Evolutionary conservation across 768 basidiomycete genomes (phyloP).

Genomic region (Amanita rubescens): DNA sequence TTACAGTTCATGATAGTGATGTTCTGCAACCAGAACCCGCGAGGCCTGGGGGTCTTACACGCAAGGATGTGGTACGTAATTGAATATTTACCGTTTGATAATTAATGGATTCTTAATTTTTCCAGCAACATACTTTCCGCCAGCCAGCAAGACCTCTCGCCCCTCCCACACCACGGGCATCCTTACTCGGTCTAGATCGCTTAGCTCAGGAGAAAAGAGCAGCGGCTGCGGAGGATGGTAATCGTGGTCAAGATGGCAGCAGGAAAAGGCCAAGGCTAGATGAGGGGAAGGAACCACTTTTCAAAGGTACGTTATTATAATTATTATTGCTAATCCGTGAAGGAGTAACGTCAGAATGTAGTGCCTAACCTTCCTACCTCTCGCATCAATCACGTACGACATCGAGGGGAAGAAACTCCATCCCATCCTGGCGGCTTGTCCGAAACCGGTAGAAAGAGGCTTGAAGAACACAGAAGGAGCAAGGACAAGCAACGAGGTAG

Average conservation of each 20-base stretch:
- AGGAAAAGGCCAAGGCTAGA: conserved; percentile 63
- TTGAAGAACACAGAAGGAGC: conserved; percentile 73
- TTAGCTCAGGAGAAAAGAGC: conserved; percentile 85
- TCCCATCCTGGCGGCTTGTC: conserved; percentile 90
- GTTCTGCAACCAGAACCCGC: conserved; percentile 74
- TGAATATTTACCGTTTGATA: neutral
- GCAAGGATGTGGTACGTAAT: conserved; percentile 51
- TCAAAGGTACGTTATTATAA: conserved; percentile 74
- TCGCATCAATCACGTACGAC: conserved; percentile 51
- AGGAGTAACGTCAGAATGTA: conserved; percentile 24
- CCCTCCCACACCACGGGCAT: conserved; percentile 71
- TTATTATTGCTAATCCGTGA: neutral
- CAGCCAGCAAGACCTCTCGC: conserved; percentile 66
- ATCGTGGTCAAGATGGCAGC: conserved; percentile 32
- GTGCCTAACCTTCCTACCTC: conserved; percentile 70
- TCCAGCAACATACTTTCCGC: conserved; percentile 74
- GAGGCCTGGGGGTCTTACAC: conserved; percentile 74
- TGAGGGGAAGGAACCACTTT: conserved; percentile 61
- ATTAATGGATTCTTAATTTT: conserved; percentile 5
- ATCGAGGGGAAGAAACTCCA: conserved; percentile 84
- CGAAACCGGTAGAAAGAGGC: conserved; percentile 54
- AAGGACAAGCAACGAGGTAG: conserved; percentile 65
- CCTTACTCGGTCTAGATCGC: conserved; percentile 80
- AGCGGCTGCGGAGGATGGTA: conserved; percentile 39
- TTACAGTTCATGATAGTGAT: conserved; percentile 73